Percentiles rank a stretch among this genome's conserved stretches.
These are phyloP conservation scores for Beauveria scarabaeidicola DNA, from an alignment of 2,329 filamentous ascomycete genomes.

Conservation along the genomic window DNA sequence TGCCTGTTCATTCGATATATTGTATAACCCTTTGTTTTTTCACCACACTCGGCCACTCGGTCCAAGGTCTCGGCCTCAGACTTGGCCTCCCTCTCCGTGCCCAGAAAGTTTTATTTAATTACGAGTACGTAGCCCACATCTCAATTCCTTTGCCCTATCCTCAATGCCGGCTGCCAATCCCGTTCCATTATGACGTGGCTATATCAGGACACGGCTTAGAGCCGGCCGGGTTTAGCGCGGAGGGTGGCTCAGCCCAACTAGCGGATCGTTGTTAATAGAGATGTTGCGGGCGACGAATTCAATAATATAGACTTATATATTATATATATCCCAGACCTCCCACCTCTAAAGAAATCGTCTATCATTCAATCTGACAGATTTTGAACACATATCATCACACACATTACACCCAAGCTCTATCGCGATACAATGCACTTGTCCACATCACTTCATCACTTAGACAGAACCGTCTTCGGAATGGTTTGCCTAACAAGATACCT, in stretches of 20 bases:
- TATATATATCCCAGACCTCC: neutral
- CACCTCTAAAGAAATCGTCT: neutral
- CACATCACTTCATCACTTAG: neutral
- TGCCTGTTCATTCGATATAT: neutral
- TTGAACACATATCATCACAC: too few relatives aligned
- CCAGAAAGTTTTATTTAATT: too few relatives aligned
- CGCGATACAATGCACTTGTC: neutral
- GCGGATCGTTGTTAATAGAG: neutral
- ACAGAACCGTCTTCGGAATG: neutral
- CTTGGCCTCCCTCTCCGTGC: neutral
- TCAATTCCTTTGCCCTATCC: neutral
- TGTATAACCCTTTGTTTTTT: neutral
- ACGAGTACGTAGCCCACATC: neutral
- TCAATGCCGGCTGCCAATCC: constrained; percentile 4
- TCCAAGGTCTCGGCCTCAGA: neutral
- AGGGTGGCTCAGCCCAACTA: neutral
- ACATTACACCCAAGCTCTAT: neutral
- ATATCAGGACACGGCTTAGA: neutral
- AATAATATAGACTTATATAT: neutral
- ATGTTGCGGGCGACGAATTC: neutral
- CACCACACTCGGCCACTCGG: neutral
- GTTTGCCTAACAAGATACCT: neutral
- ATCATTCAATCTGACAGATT: too few relatives aligned
- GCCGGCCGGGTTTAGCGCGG: neutral
- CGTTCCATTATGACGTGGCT: constrained; percentile 4